Base-by-base conservation (phyloP, 2,329 filamentous ascomycete species). In the Scedosporium minutisporum region DNA sequence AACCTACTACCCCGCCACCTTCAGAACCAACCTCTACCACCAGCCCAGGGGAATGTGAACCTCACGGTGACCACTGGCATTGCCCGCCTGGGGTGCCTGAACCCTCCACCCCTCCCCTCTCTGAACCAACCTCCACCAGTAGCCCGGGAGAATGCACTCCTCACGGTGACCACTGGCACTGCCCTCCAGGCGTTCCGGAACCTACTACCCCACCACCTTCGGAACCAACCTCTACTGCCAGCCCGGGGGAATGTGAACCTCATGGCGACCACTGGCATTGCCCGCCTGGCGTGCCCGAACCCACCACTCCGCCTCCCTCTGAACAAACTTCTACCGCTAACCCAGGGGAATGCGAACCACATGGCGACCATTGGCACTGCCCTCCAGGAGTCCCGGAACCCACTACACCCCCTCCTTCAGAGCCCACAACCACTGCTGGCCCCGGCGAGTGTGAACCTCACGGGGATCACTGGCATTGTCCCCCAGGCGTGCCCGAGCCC, bases 381-480 rank as follows among this genome's bases (percentile, higher is more conserved):
- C 66, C 66, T 6, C 63, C 65, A 1, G 66, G 67, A 16, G 64
- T 67, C 9, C 57, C 64, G 3, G 64, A 66, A 12, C 64, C 65
- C 7, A 63, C 41, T 10, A 27, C 38, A 3, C 61, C 61, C 21
- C 59, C 62, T 38, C 14, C 21, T 6, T 9, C 27, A 5, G n/a
- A 18, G 7, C 23, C 42, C 9, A 21, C 59, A 2, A 46, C 23
- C 6, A 53, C 7, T 61, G 21, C 42, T 41, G 59, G n/a, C 6
- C 18, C 6, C 5, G 46, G 60, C 3, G 60, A 65, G 60, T 67
- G 67, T 55, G 61, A 58, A 2, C 63, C 64, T 23, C 63, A 64
- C 25, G 57, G 46, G 5, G 64, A 65, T 46, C 64, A 65, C 63
- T 65, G 63, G 63, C 64, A 67, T 63, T 68, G 67, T 53, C 65